Conservation (phyloP, 176 grass and related monocot species). For the Bolboschoenus planiculmis region DNA sequence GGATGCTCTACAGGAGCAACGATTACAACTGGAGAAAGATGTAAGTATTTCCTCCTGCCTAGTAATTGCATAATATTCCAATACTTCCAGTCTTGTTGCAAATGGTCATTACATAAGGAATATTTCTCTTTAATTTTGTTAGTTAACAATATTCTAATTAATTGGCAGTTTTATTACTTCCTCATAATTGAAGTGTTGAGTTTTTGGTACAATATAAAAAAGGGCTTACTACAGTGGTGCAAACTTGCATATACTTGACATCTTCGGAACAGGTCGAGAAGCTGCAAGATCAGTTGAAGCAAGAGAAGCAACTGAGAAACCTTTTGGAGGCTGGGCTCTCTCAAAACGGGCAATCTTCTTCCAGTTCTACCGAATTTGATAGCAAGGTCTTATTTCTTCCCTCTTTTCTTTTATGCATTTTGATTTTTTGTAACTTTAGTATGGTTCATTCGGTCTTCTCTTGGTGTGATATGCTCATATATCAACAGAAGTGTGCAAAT, state of each 20-base stretch:
- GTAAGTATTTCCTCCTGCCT: constrained; percentile 42
- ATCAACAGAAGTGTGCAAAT: neutral
- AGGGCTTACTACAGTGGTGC: constrained; percentile 1
- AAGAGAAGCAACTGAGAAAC: constrained; percentile 64
- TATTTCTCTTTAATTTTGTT: neutral
- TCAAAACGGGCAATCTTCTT: constrained; percentile 51
- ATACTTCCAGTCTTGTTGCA: constrained; percentile 25
- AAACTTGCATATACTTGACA: neutral
- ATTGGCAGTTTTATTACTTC: neutral
- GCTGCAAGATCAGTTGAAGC: constrained; percentile 68
- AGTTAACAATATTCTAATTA: neutral
- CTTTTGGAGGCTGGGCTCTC: constrained; percentile 76
- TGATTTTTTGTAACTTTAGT: neutral
- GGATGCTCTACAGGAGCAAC: constrained; percentile 51
- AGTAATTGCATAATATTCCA: neutral
- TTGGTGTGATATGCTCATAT: neutral
- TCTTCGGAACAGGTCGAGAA: constrained; percentile 59
- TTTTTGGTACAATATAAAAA: constrained; percentile 8
- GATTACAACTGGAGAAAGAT: constrained; percentile 78
- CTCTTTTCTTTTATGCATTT: neutral
- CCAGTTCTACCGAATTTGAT: constrained; percentile 39
- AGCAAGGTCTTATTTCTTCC: constrained; percentile 49
- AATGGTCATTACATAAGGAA: constrained; percentile 7
- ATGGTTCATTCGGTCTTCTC: neutral
- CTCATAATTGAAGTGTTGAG: neutral